Base-by-base conservation (phyloP, 139 green algal genomes). In the Coelastrella sp. region DNA sequence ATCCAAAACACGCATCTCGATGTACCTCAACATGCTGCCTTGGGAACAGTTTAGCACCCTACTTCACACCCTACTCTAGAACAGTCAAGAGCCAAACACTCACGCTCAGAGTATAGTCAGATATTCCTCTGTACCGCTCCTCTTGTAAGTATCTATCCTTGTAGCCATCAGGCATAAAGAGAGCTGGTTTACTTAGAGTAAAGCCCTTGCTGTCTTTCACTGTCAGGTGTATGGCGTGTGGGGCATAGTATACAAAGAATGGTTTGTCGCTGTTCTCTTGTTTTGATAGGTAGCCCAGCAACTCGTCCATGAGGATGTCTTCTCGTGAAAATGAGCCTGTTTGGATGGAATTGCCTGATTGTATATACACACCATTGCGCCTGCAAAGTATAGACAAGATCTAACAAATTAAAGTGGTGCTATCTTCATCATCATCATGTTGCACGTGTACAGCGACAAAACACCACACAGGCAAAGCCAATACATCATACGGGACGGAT, bases 161-260 rank as follows among this genome's bases (percentile, higher is more conserved):
- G 68, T 32, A 76, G 17, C 68, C 68, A 8, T 14, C n/a, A 32
- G 68, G 68, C 68, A 76, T 76, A 17, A 76, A 76, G 0, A 76
- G 2, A 22, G 68, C 68, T 17, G 68, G 68, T 17, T 17, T 17
- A 47, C 22, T 23, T 8, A 76, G 68, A 6, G n/a, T 23, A 10
- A 76, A 6, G 5, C 17, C 17, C 8, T 6, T 22, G 7, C 22
- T 14, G 17, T 64, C 77, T 64, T 2, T n/a, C 19, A 60, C 77
- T 83, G 77, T 64, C 13, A 83, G 47, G 23, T 90, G 86, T 3
- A 85, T 84, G 59, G 86, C 74, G 10, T 85, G 59, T 65, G 75
- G 75, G 6, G 86, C 86, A 58, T 90, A 90, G 60, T 90, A 90
- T 23, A 90, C 4, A 57, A 80, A 90, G 86, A 90, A 90, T 8